A percentile compares a stretch with the other conserved stretches of the same genome.
Evolutionary conservation across 257 asterid species (phyloP).

Genomic region (Osmanthus fragrans): DNA sequence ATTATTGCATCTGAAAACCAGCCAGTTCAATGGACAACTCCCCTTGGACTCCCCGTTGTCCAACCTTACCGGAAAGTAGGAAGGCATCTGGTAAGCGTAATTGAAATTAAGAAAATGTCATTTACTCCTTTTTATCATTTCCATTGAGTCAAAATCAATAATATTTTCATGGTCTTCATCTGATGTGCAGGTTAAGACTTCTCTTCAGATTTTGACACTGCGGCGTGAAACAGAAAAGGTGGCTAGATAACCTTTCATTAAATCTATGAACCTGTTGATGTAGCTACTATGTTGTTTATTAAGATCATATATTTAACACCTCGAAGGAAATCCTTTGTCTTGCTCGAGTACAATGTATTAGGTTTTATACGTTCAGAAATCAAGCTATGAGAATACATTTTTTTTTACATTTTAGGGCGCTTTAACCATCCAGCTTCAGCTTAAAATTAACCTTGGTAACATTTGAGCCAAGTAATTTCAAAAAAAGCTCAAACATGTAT

Average conservation of each 20-base stretch:
- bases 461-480: neutral
- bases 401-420: neutral
- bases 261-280: neutral
- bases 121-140: slow-evolving; percentile 10
- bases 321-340: neutral
- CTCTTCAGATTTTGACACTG: slow-evolving; percentile 87
- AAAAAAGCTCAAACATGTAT: neutral
- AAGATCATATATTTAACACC: slow-evolving; percentile 5
- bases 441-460: neutral
- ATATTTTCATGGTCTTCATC: slow-evolving; percentile 7
- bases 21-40: slow-evolving; percentile 95
- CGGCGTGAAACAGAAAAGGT: slow-evolving; percentile 85
- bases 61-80: slow-evolving; percentile 86
- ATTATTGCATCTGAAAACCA: slow-evolving; percentile 84
- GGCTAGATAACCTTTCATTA: slow-evolving; percentile 16
- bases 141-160: neutral
- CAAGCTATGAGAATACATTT: neutral
- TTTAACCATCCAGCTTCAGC: neutral
- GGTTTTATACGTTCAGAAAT: neutral
- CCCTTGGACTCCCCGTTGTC: slow-evolving; percentile 98
- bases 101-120: slow-evolving; percentile 6
- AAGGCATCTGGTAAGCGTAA: slow-evolving; percentile 66
- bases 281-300: neutral
- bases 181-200: slow-evolving; percentile 76
- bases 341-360: neutral